These are phyloP conservation scores for Sphagnum magellanicum DNA, from an alignment of 228 moss, liverwort and hornwort species.

Conservation along the genomic window DNA sequence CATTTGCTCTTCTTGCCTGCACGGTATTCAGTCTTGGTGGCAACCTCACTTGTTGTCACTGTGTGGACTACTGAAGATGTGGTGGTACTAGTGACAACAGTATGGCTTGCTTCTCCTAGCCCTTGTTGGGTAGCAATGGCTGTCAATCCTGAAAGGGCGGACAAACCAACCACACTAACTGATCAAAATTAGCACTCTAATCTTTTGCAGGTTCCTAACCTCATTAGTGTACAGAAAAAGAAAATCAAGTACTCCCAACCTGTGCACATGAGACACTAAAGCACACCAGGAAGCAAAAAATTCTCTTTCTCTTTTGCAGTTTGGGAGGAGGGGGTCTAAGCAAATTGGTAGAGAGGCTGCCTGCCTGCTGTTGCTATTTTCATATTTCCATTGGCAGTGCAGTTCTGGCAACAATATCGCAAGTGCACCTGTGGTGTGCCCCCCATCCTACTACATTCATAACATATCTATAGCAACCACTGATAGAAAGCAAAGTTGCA, in stretches of 20 bases:
- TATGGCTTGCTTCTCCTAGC: conserved; percentile 4
- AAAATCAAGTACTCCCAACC: background rate
- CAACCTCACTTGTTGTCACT: background rate
- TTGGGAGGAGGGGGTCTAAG: background rate
- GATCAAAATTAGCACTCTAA: background rate
- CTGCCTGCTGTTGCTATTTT: too few species aligned
- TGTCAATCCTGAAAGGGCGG: conserved; percentile 1
- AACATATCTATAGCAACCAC: too few species aligned
- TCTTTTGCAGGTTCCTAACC: background rate
- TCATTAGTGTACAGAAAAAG: background rate
- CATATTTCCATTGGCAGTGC: background rate
- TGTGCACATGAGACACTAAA: too few species aligned
- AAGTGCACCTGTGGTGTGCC: background rate
- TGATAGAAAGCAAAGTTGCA: background rate
- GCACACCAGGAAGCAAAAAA: too few species aligned
- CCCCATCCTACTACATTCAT: background rate
- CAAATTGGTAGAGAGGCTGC: background rate
- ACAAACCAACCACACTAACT: background rate
- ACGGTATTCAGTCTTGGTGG: background rate
- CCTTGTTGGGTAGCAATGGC: conserved; percentile 1
- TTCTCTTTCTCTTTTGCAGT: too few species aligned
- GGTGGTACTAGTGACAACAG: conserved; percentile 5
- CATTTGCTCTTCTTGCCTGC: background rate
- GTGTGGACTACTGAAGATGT: background rate
- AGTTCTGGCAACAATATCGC: background rate